Conservation (phyloP, 805 yeast species). For the Ogataea parapolymorpha region DNA sequence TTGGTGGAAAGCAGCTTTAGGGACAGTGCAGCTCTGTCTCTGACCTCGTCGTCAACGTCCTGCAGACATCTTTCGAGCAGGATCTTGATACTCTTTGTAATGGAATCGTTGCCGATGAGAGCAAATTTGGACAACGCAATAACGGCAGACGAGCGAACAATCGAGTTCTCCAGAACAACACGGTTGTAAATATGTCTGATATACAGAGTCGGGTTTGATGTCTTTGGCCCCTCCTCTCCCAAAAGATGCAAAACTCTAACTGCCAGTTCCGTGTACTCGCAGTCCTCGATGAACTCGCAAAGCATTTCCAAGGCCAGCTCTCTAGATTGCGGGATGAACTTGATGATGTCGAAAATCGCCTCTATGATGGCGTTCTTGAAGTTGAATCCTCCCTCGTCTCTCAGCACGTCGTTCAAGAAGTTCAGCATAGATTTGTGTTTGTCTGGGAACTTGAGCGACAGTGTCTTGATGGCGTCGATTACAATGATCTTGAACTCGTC, state of each 20-base stretch:
- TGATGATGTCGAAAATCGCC: slow-evolving; percentile 87
- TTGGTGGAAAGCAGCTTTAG: slow-evolving; percentile 55
- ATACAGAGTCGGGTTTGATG: slow-evolving; percentile 81
- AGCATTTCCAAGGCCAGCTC: slow-evolving; percentile 81
- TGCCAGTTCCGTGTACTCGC: slow-evolving; percentile 91
- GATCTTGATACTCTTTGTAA: slow-evolving; percentile 66
- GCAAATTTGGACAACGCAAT: slow-evolving; percentile 91
- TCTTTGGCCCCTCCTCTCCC: slow-evolving; percentile 92
- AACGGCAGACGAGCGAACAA: slow-evolving; percentile 94
- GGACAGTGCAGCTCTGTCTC: slow-evolving; percentile 93
- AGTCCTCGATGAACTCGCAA: slow-evolving; percentile 97
- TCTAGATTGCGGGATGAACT: slow-evolving; percentile 78
- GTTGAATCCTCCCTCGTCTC: slow-evolving; percentile 86
- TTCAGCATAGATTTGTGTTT: slow-evolving; percentile 79
- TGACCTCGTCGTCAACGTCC: slow-evolving; percentile 93
- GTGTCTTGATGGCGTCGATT: slow-evolving; percentile 88
- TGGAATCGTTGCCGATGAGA: slow-evolving; percentile 62
- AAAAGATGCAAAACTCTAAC: slow-evolving; percentile 89
- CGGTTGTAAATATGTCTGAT: slow-evolving; percentile 96
- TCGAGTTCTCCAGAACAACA: slow-evolving; percentile 92
- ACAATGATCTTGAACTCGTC: slow-evolving; percentile 95
- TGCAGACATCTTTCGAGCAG: slow-evolving; percentile 78
- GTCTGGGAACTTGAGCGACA: slow-evolving; percentile 89
- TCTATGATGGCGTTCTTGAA: slow-evolving; percentile 88
- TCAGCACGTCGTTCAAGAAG: slow-evolving; percentile 78